These are phyloP conservation scores for Isatis tinctoria DNA, from an alignment of 345 rosid genomes.

Conservation along the genomic window DNA sequence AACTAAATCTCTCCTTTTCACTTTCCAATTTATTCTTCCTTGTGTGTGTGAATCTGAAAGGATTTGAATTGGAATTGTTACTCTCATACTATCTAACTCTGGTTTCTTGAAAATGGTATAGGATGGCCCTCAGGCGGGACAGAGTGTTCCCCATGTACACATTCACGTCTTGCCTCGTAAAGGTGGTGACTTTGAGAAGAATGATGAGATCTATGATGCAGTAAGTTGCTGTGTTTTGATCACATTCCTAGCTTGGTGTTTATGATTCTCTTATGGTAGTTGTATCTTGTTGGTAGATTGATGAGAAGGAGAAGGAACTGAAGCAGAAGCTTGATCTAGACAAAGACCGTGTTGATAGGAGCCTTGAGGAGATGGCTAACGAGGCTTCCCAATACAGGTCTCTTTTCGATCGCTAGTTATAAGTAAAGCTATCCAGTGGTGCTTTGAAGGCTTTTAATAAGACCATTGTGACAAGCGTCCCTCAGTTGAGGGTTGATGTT, in stretches of 20 bases:
- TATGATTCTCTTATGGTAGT: neutral
- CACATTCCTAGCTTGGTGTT: neutral
- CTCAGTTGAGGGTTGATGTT: neutral
- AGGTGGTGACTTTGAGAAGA: slow-evolving; percentile 81
- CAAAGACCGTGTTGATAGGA: slow-evolving; percentile 69
- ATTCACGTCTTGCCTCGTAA: slow-evolving; percentile 83
- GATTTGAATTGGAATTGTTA: neutral
- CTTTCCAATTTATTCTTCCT: neutral
- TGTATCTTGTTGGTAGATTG: slow-evolving; percentile 42
- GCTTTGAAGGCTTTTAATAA: neutral
- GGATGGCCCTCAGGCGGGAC: slow-evolving; percentile 97
- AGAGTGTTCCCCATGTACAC: slow-evolving; percentile 91
- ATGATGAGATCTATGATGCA: slow-evolving; percentile 86
- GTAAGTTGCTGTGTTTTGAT: slow-evolving; percentile 39
- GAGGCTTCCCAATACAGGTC: slow-evolving; percentile 69
- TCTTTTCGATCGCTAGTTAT: slow-evolving; percentile 35
- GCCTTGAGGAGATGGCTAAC: slow-evolving; percentile 63
- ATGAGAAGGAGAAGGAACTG: slow-evolving; percentile 67
- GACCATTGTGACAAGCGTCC: neutral
- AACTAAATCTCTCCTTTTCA: slow-evolving; percentile 1
- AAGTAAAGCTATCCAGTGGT: neutral
- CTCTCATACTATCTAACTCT: neutral
- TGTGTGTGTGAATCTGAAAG: neutral
- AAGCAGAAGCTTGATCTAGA: slow-evolving; percentile 76
- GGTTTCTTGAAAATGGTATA: slow-evolving; percentile 21